Base-by-base conservation (phyloP, 169 alveolate species). In the Condylostoma magnum region DNA sequence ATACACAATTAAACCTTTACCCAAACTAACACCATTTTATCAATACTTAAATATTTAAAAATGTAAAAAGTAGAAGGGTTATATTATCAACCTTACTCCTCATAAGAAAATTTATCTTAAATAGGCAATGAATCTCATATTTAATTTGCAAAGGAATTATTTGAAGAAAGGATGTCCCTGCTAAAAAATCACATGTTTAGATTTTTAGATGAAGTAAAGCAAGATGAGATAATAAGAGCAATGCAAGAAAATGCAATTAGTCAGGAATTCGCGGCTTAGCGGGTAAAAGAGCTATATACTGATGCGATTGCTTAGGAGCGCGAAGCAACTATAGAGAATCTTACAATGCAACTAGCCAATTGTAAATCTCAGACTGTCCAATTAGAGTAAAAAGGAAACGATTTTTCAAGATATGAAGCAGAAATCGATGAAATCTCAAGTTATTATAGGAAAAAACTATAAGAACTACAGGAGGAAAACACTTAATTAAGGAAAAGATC, bases 251-350 rank as follows among this genome's bases (percentile, higher is more conserved):
- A 44, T 31, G 44, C 73, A 12, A 28, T 41, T 12, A 22, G 47
- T 8, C 55, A 44, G 46, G 73, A 63, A 38, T 63, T 18, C n/a
- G 55, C 73, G 4, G 58, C 33, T 12, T 57, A 63, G 58, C 6
- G 73, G 6, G 60, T 34, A 43, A 46, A 33, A n/a, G 73, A 63
- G 31, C n/a, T 63, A 46, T 63, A 43, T 63, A 41, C 20, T 20
- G 34, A 41, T 12, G 15, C 44, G 25, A 63, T 63, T 54, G 20
- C 25, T n/a, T 18, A 33, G 38, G 73, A 63, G 46, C 54, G 33
- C 25, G 73, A 63, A 63, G 44, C 15, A 12, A 63, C 73, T 25
- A 63, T 63, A n/a, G n/a, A n/a, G n/a, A n/a, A n/a, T 4, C 22
- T 12, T 22, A 37, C 44, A 22, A 25, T 63, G 12, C 28, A 38